Conservation (phyloP, 768 basidiomycete species). For the Candolleomyces efflorescens region DNA sequence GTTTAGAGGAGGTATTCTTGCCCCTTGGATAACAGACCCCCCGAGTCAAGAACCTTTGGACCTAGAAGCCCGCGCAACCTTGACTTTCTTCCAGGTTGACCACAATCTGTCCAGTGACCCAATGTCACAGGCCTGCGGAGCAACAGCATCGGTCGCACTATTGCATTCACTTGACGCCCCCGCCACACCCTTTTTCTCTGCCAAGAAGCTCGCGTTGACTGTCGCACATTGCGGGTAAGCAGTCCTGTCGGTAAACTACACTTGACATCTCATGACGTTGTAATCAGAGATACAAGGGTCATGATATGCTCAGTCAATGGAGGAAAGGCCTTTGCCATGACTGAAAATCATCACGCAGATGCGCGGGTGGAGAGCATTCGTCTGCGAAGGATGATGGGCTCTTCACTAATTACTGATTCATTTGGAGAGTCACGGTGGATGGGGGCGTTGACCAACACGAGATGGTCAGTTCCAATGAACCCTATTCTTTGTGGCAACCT, state of each 20-base stretch:
- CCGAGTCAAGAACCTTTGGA: conserved; percentile 45
- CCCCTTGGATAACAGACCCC: conserved; percentile 54
- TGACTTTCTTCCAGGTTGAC: conserved; percentile 86
- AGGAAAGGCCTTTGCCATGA: conserved; percentile 79
- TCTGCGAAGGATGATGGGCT: conserved; percentile 85
- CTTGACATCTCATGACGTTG: neutral
- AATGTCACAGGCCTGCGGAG: conserved; percentile 74
- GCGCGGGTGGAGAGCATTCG: conserved; percentile 80
- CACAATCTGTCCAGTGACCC: conserved; percentile 64
- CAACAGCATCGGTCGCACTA: conserved; percentile 86
- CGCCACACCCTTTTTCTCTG: conserved; percentile 76
- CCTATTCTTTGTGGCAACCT: neutral
- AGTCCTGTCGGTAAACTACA: neutral
- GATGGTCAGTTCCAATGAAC: conserved; percentile 49
- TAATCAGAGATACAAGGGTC: conserved; percentile 79
- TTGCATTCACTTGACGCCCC: conserved; percentile 88
- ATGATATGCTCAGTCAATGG: conserved; percentile 71
- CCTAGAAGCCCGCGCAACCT: conserved; percentile 80
- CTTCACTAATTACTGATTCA: conserved; percentile 86
- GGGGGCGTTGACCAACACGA: conserved; percentile 89
- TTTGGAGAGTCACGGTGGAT: conserved; percentile 96
- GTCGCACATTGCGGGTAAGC: conserved; percentile 90
- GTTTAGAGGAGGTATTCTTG: conserved; percentile 75
- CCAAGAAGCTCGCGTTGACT: conserved; percentile 71
- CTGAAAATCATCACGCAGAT: conserved; percentile 96